Percentiles rank a stretch among this genome's conserved stretches.
Conservation (phyloP, 2,329 filamentous ascomycete genomes). For the Fusarium sp. region DNA sequence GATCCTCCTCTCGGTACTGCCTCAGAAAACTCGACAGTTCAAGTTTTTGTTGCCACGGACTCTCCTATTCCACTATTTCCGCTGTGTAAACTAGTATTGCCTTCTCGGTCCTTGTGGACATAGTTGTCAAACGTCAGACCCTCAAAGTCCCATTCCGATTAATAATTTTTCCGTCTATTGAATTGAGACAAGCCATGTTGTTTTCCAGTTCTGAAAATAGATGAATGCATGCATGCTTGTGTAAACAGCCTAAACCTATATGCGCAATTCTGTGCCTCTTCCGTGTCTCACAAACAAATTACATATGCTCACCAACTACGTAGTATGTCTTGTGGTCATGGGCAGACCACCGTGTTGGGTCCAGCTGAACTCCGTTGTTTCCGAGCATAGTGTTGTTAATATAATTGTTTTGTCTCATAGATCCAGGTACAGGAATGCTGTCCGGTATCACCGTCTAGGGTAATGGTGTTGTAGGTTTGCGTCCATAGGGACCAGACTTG, state of each 20-base stretch:
- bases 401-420: constrained; percentile 8
- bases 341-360: constrained; percentile 18
- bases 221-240: constrained; percentile 4
- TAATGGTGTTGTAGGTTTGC: constrained; percentile 14
- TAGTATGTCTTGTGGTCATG: constrained; percentile 17
- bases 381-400: constrained; percentile 18
- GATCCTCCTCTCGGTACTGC: constrained; percentile 44
- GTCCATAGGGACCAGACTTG: neutral
- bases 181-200: constrained; percentile 5
- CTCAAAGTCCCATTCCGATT: constrained; percentile 9
- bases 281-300: constrained; percentile 21
- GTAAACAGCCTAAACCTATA: constrained; percentile 11
- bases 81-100: constrained; percentile 13
- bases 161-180: constrained; percentile 6
- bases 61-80: constrained; percentile 1
- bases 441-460: constrained; percentile 14
- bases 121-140: constrained; percentile 3
- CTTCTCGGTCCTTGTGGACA: constrained; percentile 18
- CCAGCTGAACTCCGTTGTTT: constrained; percentile 25
- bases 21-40: constrained; percentile 25
- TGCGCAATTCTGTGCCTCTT: constrained; percentile 16
- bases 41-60: constrained; percentile 10
- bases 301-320: constrained; percentile 16
- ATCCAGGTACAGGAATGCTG: constrained; percentile 4
- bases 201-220: constrained; percentile 14